Percentiles rank a stretch among this genome's conserved stretches.
These are phyloP conservation scores for Cyclocybe cylindracea DNA, from an alignment of 768 basidiomycete genomes.

Conservation along the genomic window DNA sequence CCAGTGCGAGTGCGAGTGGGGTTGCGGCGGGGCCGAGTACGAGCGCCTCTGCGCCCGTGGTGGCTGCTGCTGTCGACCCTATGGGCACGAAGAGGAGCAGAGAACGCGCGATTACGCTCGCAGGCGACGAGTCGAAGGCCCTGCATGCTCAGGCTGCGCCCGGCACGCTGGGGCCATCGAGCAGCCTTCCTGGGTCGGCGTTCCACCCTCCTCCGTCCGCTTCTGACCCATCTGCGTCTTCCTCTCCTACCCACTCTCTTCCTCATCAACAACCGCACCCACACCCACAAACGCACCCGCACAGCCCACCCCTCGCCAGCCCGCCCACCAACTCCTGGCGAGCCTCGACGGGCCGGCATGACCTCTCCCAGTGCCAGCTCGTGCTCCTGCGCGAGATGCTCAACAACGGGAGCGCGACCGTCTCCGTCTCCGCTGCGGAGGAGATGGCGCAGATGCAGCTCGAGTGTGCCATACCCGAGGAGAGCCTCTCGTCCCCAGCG, in stretches of 20 bases:
- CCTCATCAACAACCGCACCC: slow-evolving; percentile 4
- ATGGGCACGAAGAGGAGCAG: slow-evolving; percentile 35
- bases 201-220: background rate
- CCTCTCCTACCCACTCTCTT: background rate
- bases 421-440: background rate
- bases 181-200: slow-evolving; percentile 22
- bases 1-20: background rate
- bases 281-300: slow-evolving; percentile 23
- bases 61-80: slow-evolving; percentile 9
- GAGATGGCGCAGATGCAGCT: background rate
- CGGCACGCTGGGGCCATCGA: no score
- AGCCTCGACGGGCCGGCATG: slow-evolving; percentile 80
- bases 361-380: slow-evolving; percentile 81
- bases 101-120: slow-evolving; percentile 73
- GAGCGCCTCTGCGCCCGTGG: slow-evolving; percentile 41
- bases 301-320: slow-evolving; percentile 34
- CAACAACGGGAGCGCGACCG: slow-evolving; percentile 35
- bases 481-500: no score
- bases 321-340: slow-evolving; percentile 54
- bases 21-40: slow-evolving; percentile 13
- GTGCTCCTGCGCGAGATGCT: slow-evolving; percentile 81
- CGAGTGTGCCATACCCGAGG: no score
- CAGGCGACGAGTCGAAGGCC: slow-evolving; percentile 60
- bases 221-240: no score
- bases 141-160: no score